Evolutionary conservation across 176 grass and related monocot species (phyloP), one percentile per base, ranked within the genome.

Genomic region (Musa acuminata): DNA sequence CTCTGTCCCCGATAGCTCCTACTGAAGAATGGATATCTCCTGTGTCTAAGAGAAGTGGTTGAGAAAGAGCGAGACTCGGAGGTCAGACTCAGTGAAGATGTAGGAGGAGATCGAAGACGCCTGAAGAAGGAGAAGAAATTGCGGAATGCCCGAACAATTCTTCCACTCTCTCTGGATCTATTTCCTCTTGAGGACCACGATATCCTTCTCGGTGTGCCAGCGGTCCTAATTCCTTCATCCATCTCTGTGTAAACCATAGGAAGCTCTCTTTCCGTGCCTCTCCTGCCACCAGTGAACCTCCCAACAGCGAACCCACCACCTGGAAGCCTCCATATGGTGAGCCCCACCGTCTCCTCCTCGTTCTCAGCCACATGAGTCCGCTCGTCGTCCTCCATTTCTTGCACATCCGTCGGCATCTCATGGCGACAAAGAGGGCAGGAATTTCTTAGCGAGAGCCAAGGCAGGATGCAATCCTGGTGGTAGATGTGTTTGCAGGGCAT

Each of bases 391-490:
- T 70, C 67, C 19, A 17, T 35, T 11, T 12, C 43, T 2, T 49
- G 67, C 67, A 19, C 35, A 70, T 70, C 67, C 27, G 48, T 70
- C 8, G 67, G 67, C 67, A 70, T 70, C 67, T 70, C 67, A 70
- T 70, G 48, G 2, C 67, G 67, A n/a, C 67, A 70, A 50, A 70
- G 43, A n/a, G 67, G 67, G 17, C 67, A 70, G 67, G 67, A 70
- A 70, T 70, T 70, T 70, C 67, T 70, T 11, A 70, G 48, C 11
- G 67, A 17, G 43, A 70, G 67, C 67, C 67, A 70, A 10, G 67
- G 67, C 67, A 70, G 51, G 67, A 70, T 70, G 67, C 67, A 70
- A 70, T 70, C 67, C 51, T 70, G 35, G 51, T 70, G 67, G 67
- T 70, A 70, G 67, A 70, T 50, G 67, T 70, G 67, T 9, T 70